Conservation (phyloP, 2,329 filamentous ascomycete species). For the Apiospora malaysiana region DNA sequence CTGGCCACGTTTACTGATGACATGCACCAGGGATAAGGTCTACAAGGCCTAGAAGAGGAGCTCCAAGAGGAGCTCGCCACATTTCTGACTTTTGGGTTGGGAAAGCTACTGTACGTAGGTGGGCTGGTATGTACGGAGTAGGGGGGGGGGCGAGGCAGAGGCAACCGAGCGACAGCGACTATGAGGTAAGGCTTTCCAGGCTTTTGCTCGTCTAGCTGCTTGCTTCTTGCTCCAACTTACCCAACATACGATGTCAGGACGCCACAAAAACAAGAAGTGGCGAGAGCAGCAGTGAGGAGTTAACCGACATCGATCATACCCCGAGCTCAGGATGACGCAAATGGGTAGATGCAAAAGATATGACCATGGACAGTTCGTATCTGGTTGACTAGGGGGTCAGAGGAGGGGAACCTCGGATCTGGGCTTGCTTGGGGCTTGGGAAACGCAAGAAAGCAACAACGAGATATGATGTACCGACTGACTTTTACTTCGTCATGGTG, state of each 20-base stretch:
- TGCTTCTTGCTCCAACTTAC: slow-evolving; percentile 3
- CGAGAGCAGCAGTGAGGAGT: neutral
- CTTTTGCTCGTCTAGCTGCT: neutral
- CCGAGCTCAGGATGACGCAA: neutral
- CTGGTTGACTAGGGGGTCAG: neutral
- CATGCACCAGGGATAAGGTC: neutral
- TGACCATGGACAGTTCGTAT: slow-evolving; percentile 11
- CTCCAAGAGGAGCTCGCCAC: slow-evolving; percentile 6
- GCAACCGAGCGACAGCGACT: neutral
- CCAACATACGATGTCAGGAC: slow-evolving; percentile 1
- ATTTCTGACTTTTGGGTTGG: neutral
- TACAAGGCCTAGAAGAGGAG: neutral
- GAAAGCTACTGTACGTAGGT: neutral
- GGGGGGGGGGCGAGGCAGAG: neutral
- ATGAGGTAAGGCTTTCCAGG: neutral
- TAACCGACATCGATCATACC: neutral
- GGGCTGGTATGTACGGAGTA: neutral
- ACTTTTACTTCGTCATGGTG: slow-evolving; percentile 2
- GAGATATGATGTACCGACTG: neutral
- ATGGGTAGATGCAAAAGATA: neutral
- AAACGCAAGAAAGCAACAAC: neutral
- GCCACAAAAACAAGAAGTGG: neutral
- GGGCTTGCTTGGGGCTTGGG: neutral
- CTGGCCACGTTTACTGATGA: neutral
- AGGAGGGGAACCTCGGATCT: neutral